Percentiles rank a stretch among this genome's conserved stretches.
Evolutionary conservation across 2,329 filamentous ascomycete genomes (phyloP).

Genomic region (Fusarium sp.): DNA sequence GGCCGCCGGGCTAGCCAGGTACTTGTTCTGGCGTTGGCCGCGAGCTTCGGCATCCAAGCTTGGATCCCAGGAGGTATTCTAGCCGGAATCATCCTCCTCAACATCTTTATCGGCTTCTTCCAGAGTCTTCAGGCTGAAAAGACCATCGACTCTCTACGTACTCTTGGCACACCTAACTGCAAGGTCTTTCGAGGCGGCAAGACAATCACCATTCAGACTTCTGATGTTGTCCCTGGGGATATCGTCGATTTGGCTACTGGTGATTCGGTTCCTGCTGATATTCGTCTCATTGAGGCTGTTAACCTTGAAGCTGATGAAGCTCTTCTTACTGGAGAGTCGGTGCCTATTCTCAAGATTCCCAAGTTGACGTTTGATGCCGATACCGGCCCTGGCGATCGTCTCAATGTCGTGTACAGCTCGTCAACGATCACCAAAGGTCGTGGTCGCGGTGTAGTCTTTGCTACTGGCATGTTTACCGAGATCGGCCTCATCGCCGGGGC

Average conservation of each 20-base stretch:
- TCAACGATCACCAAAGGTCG: constrained; percentile 69
- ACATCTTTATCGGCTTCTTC: constrained; percentile 62
- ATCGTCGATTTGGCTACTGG: constrained; percentile 62
- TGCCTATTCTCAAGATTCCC: constrained; percentile 64
- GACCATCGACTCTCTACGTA: constrained; percentile 55
- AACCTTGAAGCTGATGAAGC: constrained; percentile 74
- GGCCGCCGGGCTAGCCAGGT: constrained; percentile 44
- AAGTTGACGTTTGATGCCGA: constrained; percentile 51
- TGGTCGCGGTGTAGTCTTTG: constrained; percentile 68
- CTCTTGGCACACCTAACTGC: constrained; percentile 51
- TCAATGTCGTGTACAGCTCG: constrained; percentile 69
- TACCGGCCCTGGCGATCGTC: constrained; percentile 61
- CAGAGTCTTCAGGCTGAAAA: constrained; percentile 56
- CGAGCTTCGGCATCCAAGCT: constrained; percentile 62
- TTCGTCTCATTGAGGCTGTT: constrained; percentile 64
- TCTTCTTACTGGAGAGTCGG: constrained; percentile 69
- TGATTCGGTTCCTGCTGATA: constrained; percentile 68
- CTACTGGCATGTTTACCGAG: constrained; percentile 70
- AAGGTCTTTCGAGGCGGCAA: constrained; percentile 53
- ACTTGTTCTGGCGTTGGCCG: constrained; percentile 71
- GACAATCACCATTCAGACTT: constrained; percentile 47
- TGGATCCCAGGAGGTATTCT: constrained; percentile 66
- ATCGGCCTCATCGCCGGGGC: constrained; percentile 67
- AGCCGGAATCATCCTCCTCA: constrained; percentile 63
- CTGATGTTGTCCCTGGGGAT: constrained; percentile 66